phyloP scores from a whole-genome alignment of 192 early-diverging fungal species.

The Spinellus fusiger region DNA sequence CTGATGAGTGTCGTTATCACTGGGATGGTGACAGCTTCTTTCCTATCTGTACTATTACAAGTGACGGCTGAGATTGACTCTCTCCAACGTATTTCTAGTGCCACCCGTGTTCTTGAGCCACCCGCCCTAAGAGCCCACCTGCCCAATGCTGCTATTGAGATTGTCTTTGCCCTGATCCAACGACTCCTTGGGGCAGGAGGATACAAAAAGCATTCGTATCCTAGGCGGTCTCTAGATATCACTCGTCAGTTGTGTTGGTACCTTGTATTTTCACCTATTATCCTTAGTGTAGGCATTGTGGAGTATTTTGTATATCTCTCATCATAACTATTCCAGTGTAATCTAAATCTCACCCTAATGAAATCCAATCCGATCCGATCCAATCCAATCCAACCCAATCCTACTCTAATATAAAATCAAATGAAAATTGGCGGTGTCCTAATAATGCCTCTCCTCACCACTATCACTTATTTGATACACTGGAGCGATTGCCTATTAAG shows the following conservation, averaged over 20 bases:
- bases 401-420: too few relatives aligned
- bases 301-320: not conserved
- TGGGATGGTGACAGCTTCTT: constrained; percentile 19
- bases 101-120: not conserved
- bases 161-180: constrained; percentile 5
- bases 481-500: too few relatives aligned
- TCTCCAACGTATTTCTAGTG: not conserved
- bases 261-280: constrained; percentile 17
- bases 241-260: constrained; percentile 18
- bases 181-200: not conserved
- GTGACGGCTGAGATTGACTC: not conserved
- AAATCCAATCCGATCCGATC: too few relatives aligned
- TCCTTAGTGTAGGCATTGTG: constrained; percentile 9
- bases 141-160: constrained; percentile 3
- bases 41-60: constrained; percentile 18
- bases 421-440: too few relatives aligned
- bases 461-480: too few relatives aligned
- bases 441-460: too few relatives aligned
- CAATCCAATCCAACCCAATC: too few relatives aligned
- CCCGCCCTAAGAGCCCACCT: not conserved
- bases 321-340: not conserved
- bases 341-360: not conserved
- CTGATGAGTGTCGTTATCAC: constrained; percentile 13
- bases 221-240: constrained; percentile 2
- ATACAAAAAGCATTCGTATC: not conserved